Conservation (phyloP, 345 rosid genomes). For the Salix koriyanagi region DNA sequence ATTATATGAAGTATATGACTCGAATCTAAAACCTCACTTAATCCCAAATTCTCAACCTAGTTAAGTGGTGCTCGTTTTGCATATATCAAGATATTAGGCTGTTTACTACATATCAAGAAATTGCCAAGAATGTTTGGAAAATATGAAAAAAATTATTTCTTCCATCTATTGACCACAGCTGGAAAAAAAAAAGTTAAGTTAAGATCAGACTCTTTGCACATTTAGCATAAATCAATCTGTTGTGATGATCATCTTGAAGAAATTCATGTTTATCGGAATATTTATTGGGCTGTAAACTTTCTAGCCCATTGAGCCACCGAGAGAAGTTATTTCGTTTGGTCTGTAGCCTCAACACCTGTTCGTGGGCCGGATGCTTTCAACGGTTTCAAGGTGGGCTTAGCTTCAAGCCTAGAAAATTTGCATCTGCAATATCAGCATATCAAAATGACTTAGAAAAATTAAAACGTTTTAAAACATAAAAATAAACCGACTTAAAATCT, state of each 20-base stretch:
- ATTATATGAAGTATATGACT: too few relatives aligned
- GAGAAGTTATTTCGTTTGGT: not conserved
- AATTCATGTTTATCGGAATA: not conserved
- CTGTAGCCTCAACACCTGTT: not conserved
- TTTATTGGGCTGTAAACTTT: not conserved
- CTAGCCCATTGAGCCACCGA: not conserved
- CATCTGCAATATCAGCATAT: too few relatives aligned
- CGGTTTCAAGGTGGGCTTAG: not conserved
- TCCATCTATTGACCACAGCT: not conserved
- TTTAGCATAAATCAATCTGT: not conserved
- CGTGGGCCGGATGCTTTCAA: not conserved
- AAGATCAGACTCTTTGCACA: not conserved
- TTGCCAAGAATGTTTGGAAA: not conserved
- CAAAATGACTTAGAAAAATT: too few relatives aligned
- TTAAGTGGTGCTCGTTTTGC: too few relatives aligned
- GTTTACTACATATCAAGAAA: too few relatives aligned
- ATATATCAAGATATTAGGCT: too few relatives aligned
- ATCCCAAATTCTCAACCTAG: too few relatives aligned
- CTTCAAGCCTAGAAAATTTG: not conserved
- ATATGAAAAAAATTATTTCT: too few relatives aligned
- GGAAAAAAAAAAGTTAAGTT: not conserved
- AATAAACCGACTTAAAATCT: too few relatives aligned
- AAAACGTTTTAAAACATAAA: too few relatives aligned
- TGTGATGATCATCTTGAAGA: not conserved
- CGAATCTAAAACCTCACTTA: too few relatives aligned